phyloP scores from a whole-genome alignment of 441 rosid species.

The Erodium moschatum region DNA sequence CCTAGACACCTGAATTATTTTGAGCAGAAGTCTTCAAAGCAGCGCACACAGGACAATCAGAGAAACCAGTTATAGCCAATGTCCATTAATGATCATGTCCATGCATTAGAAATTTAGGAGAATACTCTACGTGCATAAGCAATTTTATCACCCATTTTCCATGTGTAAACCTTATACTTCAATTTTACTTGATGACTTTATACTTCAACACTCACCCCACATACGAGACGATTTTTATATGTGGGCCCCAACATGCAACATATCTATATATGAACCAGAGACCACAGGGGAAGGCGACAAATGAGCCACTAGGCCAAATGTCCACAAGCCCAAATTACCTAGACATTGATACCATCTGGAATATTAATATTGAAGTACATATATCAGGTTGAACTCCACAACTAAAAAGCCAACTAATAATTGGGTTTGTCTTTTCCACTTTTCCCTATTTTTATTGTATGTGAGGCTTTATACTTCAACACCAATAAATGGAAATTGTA shows the following conservation, averaged over 20 bases:
- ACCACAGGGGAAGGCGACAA: not conserved
- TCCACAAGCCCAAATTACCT: not conserved
- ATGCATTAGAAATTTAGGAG: not conserved
- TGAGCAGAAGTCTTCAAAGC: constrained; percentile 11
- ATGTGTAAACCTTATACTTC: not conserved
- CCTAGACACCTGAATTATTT: constrained; percentile 50
- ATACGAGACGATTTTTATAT: not conserved
- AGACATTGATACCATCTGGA: no score
- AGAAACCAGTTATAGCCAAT: not conserved
- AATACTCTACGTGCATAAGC: not conserved
- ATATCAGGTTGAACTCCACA: not conserved
- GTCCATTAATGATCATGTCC: not conserved
- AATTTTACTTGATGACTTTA: not conserved
- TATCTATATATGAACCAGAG: not conserved
- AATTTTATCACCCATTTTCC: not conserved
- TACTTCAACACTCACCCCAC: not conserved
- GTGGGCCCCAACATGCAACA: not conserved
- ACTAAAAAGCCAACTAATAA: not conserved
- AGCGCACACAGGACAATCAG: not conserved
- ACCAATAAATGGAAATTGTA: not conserved
- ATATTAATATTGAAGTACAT: no score
- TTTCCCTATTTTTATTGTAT: no score
- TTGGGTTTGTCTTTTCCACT: not conserved
- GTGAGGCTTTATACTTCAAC: no score
- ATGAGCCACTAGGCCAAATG: not conserved